Percentiles rank a stretch among this genome's conserved stretches.
These are phyloP conservation scores for Nitzschia sp. DNA, from an alignment of 108 stramenopile genomes.

Conservation along the genomic window DNA sequence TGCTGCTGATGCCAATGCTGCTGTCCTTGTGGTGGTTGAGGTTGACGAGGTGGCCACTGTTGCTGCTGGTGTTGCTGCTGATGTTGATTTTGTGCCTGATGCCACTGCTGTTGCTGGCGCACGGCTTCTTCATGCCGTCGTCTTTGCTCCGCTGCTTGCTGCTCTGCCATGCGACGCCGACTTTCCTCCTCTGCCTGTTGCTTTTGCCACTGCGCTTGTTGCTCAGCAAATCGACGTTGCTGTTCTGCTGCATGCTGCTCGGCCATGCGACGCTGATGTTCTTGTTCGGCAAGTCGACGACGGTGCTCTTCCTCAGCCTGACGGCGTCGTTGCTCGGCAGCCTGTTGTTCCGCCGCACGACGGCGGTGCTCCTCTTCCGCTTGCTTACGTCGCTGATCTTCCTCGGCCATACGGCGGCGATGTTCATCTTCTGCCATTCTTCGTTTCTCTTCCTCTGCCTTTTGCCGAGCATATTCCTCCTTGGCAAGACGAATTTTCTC, in stretches of 20 bases:
- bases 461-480: constrained; percentile 38
- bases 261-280: constrained; percentile 15
- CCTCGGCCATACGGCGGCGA: constrained; percentile 10
- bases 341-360: constrained; percentile 48
- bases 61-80: constrained; percentile 20
- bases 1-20: constrained; percentile 32
- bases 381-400: constrained; percentile 18
- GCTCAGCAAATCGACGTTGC: constrained; percentile 36
- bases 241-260: constrained; percentile 38
- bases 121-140: constrained; percentile 50
- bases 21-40: constrained; percentile 22
- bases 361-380: constrained; percentile 27
- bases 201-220: constrained; percentile 37
- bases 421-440: constrained; percentile 16
- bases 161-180: constrained; percentile 44
- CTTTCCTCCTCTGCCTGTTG: constrained; percentile 48
- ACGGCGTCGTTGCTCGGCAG: constrained; percentile 41
- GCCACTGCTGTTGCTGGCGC: constrained; percentile 35
- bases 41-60: constrained; percentile 17
- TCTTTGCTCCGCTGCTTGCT: constrained; percentile 53
- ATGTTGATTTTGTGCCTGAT: constrained; percentile 4
- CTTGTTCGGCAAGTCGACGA: constrained; percentile 24
- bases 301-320: constrained; percentile 42
- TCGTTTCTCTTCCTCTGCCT: constrained; percentile 40
- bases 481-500: constrained; percentile 23